These are phyloP conservation scores for Salvia hispanica DNA, from an alignment of 257 asterid species.

Conservation along the genomic window DNA sequence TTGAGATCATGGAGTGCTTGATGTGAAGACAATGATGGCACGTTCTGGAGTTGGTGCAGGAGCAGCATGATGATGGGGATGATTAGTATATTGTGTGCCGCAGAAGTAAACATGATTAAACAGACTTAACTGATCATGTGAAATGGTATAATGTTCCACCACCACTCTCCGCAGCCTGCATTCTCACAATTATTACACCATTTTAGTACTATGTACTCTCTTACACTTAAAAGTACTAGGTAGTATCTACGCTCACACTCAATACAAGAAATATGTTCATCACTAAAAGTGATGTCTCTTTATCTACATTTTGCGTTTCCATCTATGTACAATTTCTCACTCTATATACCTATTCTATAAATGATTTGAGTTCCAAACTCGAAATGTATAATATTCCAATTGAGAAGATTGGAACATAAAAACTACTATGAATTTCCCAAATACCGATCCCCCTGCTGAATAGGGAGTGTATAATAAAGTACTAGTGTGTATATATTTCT, in stretches of 20 bases:
- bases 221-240: background rate
- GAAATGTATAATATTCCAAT: too few species aligned
- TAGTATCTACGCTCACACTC: background rate
- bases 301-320: too few species aligned
- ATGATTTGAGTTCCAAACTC: too few species aligned
- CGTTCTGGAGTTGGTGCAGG: background rate
- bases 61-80: conserved; percentile 34
- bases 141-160: conserved; percentile 34
- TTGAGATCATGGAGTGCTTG: too few species aligned
- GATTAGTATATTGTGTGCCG: conserved; percentile 42
- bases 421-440: too few species aligned
- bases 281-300: background rate
- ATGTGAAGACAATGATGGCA: too few species aligned
- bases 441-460: background rate
- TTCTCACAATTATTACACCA: conserved; percentile 22
- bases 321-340: too few species aligned
- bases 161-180: conserved; percentile 17
- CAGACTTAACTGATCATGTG: conserved; percentile 40
- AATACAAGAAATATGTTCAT: background rate
- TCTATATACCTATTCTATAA: too few species aligned
- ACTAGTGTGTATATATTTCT: background rate
- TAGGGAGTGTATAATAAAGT: background rate
- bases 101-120: conserved; percentile 41
- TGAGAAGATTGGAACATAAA: too few species aligned
- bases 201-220: too few species aligned